A percentile compares a stretch with the other conserved stretches of the same genome.
These are phyloP conservation scores for Didymosphaeria variabile DNA, from an alignment of 2,329 filamentous ascomycete genomes.

Conservation along the genomic window DNA sequence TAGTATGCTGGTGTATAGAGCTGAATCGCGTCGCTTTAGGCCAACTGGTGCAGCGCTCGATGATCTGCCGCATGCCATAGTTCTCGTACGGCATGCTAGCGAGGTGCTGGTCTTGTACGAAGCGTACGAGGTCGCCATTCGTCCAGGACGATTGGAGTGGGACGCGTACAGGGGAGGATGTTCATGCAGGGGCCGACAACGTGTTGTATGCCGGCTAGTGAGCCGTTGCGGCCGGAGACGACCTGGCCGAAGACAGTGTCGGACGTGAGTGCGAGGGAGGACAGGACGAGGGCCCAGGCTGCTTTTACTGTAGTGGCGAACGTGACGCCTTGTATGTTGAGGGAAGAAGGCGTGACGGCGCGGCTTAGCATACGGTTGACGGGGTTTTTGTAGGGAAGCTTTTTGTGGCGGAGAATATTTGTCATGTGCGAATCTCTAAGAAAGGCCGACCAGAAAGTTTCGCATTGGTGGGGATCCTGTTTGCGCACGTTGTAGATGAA, in stretches of 20 bases:
- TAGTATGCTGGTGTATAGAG: constrained; percentile 6
- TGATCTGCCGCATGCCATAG: constrained; percentile 17
- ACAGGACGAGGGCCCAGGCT: constrained; percentile 50
- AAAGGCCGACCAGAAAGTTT: background rate
- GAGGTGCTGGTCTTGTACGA: constrained; percentile 49
- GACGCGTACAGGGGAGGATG: constrained; percentile 74
- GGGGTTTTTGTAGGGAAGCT: background rate
- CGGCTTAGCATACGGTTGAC: constrained; percentile 16
- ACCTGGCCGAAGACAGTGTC: constrained; percentile 50
- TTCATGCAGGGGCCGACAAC: constrained; percentile 96
- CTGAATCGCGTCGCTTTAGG: constrained; percentile 3
- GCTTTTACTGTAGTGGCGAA: constrained; percentile 50
- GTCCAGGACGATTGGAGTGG: background rate
- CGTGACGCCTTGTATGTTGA: constrained; percentile 27
- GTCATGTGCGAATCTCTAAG: constrained; percentile 21
- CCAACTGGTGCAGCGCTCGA: constrained; percentile 16
- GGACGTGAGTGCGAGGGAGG: constrained; percentile 32
- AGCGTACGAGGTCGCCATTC: constrained; percentile 11
- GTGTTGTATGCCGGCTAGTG: constrained; percentile 67
- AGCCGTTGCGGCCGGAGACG: constrained; percentile 44
- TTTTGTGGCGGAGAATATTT: constrained; percentile 1
- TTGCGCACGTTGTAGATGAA: background rate
- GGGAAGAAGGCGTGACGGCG: constrained; percentile 18
- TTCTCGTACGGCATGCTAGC: constrained; percentile 25
- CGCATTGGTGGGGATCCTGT: background rate